Conservation (phyloP, 2,329 filamentous ascomycete species). For the Colletotrichum somersetense region DNA sequence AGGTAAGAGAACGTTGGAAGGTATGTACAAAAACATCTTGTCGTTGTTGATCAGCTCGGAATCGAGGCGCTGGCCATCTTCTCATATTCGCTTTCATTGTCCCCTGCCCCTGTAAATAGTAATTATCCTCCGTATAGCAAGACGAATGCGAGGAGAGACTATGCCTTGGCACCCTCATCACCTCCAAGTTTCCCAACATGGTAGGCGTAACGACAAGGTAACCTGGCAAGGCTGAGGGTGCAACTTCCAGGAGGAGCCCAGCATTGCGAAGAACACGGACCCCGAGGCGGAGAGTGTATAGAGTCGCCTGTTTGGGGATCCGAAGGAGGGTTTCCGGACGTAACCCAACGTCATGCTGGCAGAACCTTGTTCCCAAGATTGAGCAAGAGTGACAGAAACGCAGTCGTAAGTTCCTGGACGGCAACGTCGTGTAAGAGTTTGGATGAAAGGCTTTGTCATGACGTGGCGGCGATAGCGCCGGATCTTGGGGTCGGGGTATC, state of each 20-base stretch:
- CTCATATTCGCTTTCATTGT: not conserved
- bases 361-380: not conserved
- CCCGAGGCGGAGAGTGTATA: not conserved
- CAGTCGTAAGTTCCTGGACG: not conserved
- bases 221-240: not conserved
- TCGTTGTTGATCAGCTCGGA: conserved; percentile 1
- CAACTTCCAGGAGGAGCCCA: not conserved
- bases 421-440: not conserved
- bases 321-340: conserved; percentile 12
- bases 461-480: not conserved
- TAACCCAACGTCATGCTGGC: not conserved
- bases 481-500: not conserved
- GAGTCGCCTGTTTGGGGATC: not conserved
- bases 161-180: not conserved
- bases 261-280: not conserved
- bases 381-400: not conserved
- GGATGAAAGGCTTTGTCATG: conserved; percentile 9
- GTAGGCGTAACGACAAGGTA: not conserved
- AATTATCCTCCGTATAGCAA: conserved; percentile 1
- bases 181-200: not conserved
- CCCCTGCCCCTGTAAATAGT: conserved; percentile 1
- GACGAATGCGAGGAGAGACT: conserved; percentile 3
- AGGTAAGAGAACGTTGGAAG: not conserved
- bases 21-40: conserved; percentile 21
- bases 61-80: conserved; percentile 9